Evolutionary conservation across 345 rosid genomes (phyloP).

Genomic region (Durio zibethinus): DNA sequence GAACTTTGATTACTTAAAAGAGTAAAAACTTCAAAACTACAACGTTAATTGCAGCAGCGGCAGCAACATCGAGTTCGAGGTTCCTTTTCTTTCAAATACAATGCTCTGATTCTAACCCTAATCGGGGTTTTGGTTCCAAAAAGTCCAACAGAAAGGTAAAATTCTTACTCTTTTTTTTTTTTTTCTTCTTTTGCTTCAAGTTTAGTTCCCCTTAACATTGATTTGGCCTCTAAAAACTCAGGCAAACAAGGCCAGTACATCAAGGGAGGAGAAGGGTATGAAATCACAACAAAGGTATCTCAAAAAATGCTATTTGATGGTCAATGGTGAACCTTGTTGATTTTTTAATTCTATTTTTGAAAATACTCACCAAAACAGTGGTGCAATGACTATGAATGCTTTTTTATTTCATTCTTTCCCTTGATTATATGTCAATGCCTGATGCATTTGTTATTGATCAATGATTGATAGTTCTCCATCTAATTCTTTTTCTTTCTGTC

Average conservation of each 20-base stretch:
- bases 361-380: not conserved
- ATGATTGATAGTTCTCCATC: not conserved
- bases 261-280: conserved; percentile 32
- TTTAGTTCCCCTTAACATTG: not conserved
- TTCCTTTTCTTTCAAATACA: conserved; percentile 17
- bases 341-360: not conserved
- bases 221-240: conserved; percentile 12
- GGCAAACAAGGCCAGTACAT: conserved; percentile 26
- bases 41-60: conserved; percentile 6
- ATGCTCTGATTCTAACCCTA: conserved; percentile 40
- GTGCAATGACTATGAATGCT: not conserved
- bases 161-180: not conserved
- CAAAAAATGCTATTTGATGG: not conserved
- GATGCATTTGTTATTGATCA: not conserved
- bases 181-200: not conserved
- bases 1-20: not conserved
- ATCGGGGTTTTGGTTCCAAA: conserved; percentile 48
- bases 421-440: not conserved
- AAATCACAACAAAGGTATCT: conserved; percentile 34
- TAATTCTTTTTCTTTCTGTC: not conserved
- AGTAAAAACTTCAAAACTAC: not conserved
- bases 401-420: not conserved
- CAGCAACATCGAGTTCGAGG: conserved; percentile 3
- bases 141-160: conserved; percentile 7
- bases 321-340: not conserved